Evolutionary conservation across 2,329 filamentous ascomycete species (phyloP).

Genomic region (Ascocoryne sarcoides): DNA sequence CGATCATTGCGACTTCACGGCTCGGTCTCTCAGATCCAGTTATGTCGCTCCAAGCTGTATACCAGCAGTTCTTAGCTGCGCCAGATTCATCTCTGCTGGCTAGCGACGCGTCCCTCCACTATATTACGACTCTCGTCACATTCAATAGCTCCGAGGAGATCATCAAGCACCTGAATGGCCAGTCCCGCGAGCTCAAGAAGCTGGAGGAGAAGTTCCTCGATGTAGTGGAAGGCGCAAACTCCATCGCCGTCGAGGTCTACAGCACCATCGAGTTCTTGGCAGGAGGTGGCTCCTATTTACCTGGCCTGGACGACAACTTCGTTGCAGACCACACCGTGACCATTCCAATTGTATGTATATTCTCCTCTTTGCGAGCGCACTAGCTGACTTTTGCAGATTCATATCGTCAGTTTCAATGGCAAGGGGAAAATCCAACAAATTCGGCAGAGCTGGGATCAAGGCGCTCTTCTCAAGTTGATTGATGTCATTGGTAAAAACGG

Average conservation of each 20-base stretch:
- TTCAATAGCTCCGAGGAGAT: constrained; percentile 66
- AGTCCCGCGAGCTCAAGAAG: constrained; percentile 70
- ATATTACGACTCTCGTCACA: constrained; percentile 79
- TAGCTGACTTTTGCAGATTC: constrained; percentile 46
- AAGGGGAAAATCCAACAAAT: constrained; percentile 76
- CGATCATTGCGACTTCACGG: no score
- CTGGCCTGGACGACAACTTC: constrained; percentile 89
- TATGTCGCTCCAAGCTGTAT: constrained; percentile 46
- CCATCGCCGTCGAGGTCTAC: constrained; percentile 69
- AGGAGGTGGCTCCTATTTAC: constrained; percentile 79
- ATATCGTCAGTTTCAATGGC: constrained; percentile 77
- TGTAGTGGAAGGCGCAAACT: constrained; percentile 60
- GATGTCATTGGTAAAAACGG: constrained; percentile 87
- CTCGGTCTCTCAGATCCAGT: no score
- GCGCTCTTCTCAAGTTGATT: constrained; percentile 81
- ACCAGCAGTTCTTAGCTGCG: constrained; percentile 64
- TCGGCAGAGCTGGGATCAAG: constrained; percentile 92
- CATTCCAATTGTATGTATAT: constrained; percentile 65
- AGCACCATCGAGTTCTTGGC: constrained; percentile 74
- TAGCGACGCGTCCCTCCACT: constrained; percentile 64
- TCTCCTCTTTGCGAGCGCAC: background rate
- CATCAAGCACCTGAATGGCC: constrained; percentile 67
- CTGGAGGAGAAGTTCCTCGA: constrained; percentile 71
- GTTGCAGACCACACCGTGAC: constrained; percentile 71
- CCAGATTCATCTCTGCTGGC: constrained; percentile 56